Evolutionary conservation across 768 basidiomycete species (phyloP).

Genomic region (Coprinellus micaceus): DNA sequence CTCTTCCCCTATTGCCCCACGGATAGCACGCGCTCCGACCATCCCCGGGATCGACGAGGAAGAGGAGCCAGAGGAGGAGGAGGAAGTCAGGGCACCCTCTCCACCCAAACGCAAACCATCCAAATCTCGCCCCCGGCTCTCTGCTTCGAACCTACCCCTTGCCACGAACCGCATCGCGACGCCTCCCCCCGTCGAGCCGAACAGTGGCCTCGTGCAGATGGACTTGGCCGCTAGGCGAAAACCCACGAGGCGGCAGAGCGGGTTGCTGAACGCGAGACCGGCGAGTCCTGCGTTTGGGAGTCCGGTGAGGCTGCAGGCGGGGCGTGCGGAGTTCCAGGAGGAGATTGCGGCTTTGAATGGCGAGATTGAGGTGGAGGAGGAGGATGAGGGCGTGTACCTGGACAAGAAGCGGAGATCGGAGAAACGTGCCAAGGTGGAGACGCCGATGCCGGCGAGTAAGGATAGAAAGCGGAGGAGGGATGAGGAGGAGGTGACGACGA

Average conservation of each 20-base stretch:
- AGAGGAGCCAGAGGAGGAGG: conserved; percentile 54
- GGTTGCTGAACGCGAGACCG: conserved; percentile 55
- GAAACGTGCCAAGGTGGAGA: conserved; percentile 8
- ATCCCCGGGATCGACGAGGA: conserved; percentile 68
- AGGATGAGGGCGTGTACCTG: conserved; percentile 11
- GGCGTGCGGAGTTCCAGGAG: conserved; percentile 57
- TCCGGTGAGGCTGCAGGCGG: conserved; percentile 53
- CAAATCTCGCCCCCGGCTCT: conserved; percentile 45
- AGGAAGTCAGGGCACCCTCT: conserved; percentile 37
- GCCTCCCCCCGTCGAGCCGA: conserved; percentile 20
- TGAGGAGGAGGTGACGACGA: conserved; percentile 38
- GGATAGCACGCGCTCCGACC: conserved; percentile 62
- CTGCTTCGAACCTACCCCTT: conserved; percentile 46
- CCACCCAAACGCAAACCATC: conserved; percentile 41
- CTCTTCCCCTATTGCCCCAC: conserved; percentile 45
- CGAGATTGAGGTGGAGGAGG: conserved; percentile 30
- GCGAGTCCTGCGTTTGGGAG: conserved; percentile 70
- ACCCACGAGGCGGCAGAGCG: conserved; percentile 45
- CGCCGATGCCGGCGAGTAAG: conserved; percentile 2
- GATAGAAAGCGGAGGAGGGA: conserved; percentile 24
- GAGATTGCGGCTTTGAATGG: conserved; percentile 34
- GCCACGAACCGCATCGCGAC: conserved; percentile 42
- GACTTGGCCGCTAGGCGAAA: conserved; percentile 31
- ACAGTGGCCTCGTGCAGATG: conserved; percentile 14
- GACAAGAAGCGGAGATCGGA: not conserved